Conservation (phyloP, 305 asterid species). For the Fraxinus albicans region DNA sequence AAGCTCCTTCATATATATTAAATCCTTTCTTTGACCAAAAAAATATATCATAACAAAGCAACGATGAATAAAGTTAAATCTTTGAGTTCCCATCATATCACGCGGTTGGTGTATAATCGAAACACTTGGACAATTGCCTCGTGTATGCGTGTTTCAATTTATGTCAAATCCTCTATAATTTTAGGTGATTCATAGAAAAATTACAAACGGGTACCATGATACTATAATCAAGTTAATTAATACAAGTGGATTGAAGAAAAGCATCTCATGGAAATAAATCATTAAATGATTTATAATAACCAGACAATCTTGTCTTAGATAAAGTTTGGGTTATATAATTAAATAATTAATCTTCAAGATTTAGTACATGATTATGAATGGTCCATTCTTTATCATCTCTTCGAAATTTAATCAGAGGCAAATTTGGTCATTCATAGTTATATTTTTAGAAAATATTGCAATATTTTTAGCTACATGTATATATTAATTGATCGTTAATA, state of each 20-base stretch:
- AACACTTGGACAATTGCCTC: not conserved
- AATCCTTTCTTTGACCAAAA: not conserved
- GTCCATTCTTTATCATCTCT: not conserved
- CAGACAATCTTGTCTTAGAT: constrained; percentile 34
- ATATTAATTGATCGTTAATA: too few relatives aligned
- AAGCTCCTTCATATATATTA: not conserved
- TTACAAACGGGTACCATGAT: constrained; percentile 39
- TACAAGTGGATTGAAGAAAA: constrained; percentile 26
- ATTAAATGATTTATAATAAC: constrained; percentile 21
- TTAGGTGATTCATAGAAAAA: constrained; percentile 28
- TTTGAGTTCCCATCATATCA: not conserved
- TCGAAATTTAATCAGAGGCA: not conserved
- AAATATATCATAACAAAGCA: not conserved
- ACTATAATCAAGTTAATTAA: constrained; percentile 23
- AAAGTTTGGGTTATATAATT: constrained; percentile 21
- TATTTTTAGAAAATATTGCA: not conserved
- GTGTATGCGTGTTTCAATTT: not conserved
- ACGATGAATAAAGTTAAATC: constrained; percentile 3
- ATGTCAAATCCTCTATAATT: not conserved
- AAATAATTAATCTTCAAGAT: constrained; percentile 15
- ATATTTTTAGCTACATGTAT: too few relatives aligned
- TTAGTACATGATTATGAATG: constrained; percentile 28
- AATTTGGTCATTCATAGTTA: not conserved
- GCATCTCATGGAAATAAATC: constrained; percentile 24
- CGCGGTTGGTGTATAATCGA: not conserved